Base-by-base conservation (phyloP, 768 basidiomycete genomes). In the Leucosporidium yakuticum region DNA sequence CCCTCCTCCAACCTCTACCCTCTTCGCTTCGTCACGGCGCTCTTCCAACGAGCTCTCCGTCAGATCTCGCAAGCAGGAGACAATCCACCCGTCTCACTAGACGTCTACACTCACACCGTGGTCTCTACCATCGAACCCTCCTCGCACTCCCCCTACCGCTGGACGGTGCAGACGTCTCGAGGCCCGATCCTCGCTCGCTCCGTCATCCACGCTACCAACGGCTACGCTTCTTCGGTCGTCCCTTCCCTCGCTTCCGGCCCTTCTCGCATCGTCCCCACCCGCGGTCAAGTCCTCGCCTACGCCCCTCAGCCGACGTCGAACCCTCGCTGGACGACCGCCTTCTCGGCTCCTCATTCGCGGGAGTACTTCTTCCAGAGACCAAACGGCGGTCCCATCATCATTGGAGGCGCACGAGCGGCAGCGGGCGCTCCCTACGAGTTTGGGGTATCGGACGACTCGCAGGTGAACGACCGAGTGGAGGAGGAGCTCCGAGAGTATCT, bases 351-450 rank as follows among this genome's bases (percentile, higher is more conserved):
- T 4, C 9, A 31, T 0, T 9, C 36, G 25, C 50, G 80, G 74
- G 87, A 89, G 29, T 92, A 91, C 76, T 91, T 88, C 88, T 90
- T 92, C 75, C 86, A 88, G n/a, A 82, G 90, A 20, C 85, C 85
- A 11, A 48, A 76, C 17, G 62, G 70, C 4, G 73, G 73, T 0
- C 77, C 89, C 27, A 79, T 91, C 49, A 86, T 91, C 53, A 77
- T 93, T 0, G 90, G 90, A 12, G 91, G 89, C 25, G 82, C 84
- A 56, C 74, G 75, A 0, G 76, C 80, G 9, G 80, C 76, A 14
- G 82, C 82, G 0, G 44, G 59, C 4, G 15, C 69, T 62, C 15
- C 60, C n/a, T 83, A 82, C 64, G 88, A 87, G 77, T 77, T 78
- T 34, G 83, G 84, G 55, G 79, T 82, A 27, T 78, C 80, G 25